A percentile compares a stretch with the other conserved stretches of the same genome.
Evolutionary conservation across 129 eudicot species (phyloP).

Genomic region (Heracleum sosnowskyi): DNA sequence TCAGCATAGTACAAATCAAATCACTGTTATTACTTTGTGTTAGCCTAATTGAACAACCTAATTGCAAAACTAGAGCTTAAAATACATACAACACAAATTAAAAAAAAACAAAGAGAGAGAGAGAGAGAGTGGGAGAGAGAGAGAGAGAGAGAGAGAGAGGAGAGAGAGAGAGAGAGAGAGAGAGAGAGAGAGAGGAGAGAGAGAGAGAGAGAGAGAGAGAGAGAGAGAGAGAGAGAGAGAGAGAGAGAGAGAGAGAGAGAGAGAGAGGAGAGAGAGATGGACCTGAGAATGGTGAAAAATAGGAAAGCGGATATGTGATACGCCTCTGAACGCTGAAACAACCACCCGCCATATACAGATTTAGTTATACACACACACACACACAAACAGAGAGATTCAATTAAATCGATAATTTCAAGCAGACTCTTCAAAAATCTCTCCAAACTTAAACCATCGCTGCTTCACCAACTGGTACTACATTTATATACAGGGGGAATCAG

Average conservation of each 20-base stretch:
- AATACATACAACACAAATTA: background rate
- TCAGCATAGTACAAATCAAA: too few species aligned
- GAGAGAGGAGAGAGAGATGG: background rate
- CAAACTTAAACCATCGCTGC: too few species aligned
- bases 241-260: too few species aligned
- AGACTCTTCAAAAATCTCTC: background rate
- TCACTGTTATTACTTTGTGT: too few species aligned
- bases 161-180: background rate
- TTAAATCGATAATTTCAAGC: background rate
- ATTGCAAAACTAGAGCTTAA: background rate
- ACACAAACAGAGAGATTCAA: too few species aligned
- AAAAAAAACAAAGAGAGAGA: background rate
- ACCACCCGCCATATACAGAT: conserved; percentile 42
- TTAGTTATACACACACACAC: background rate
- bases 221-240: background rate
- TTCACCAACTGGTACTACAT: background rate
- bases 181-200: too few species aligned
- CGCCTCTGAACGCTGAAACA: conserved; percentile 50
- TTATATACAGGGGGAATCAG: background rate
- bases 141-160: too few species aligned
- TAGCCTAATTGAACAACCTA: background rate
- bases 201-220: too few species aligned
- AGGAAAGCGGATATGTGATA: conserved; percentile 45
- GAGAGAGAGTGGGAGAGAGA: too few species aligned
- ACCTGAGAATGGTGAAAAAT: conserved; percentile 48